phyloP scores from a whole-genome alignment of 169 alveolate species.

The Plasmodium relictum region DNA sequence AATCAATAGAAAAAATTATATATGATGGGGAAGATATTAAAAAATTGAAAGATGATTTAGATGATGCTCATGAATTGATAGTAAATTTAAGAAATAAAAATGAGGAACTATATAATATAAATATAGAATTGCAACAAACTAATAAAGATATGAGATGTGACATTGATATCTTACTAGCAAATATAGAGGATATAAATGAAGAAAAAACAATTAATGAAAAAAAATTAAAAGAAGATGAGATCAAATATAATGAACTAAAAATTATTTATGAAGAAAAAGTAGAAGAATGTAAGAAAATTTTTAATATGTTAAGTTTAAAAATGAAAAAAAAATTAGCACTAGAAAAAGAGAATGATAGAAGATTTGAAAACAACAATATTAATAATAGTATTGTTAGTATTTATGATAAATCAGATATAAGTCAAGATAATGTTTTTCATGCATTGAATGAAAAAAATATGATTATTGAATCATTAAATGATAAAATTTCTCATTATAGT shows the following conservation, averaged over 20 bases:
- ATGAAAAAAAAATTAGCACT: slow-evolving; percentile 39
- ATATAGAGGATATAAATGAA: slow-evolving; percentile 48
- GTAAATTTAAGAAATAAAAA: slow-evolving; percentile 29
- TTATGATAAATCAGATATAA: neutral
- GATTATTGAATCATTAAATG: slow-evolving; percentile 37
- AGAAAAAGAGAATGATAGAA: neutral
- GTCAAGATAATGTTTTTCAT: neutral
- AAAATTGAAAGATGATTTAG: slow-evolving; percentile 38
- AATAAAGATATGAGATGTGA: slow-evolving; percentile 61
- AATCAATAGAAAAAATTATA: slow-evolving; percentile 54
- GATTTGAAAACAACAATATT: neutral
- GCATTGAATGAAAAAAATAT: slow-evolving; percentile 32
- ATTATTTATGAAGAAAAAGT: slow-evolving; percentile 30
- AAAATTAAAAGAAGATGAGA: slow-evolving; percentile 1
- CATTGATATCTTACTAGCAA: slow-evolving; percentile 43
- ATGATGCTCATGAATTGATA: slow-evolving; percentile 36
- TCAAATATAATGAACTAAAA: slow-evolving; percentile 47
- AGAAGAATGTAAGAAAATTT: slow-evolving; percentile 27
- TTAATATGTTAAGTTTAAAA: slow-evolving; percentile 6
- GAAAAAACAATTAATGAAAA: slow-evolving; percentile 28
- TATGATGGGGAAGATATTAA: slow-evolving; percentile 70
- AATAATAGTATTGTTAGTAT: neutral
- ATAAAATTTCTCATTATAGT: slow-evolving; percentile 17
- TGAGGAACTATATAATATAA: slow-evolving; percentile 33
- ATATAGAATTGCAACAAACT: slow-evolving; percentile 31